Percentiles rank a stretch among this genome's conserved stretches.
phyloP scores from a whole-genome alignment of 2,329 filamentous ascomycete genomes.

The Aspergillus piperis region DNA sequence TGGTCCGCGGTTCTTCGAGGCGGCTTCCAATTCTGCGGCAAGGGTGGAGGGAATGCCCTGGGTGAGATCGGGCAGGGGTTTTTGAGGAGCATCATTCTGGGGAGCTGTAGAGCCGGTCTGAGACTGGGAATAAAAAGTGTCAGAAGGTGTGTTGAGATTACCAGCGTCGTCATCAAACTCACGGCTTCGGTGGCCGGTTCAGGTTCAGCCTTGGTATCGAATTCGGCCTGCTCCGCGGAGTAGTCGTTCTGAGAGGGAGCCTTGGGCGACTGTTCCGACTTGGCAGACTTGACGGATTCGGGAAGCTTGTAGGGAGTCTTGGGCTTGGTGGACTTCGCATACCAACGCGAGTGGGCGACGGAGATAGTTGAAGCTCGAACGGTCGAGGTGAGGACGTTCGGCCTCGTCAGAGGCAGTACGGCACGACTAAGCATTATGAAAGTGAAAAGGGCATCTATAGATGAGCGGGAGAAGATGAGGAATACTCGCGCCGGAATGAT shows the following conservation, averaged over 20 bases:
- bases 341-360: slow-evolving; percentile 40
- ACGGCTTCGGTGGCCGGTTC: slow-evolving; percentile 37
- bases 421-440: slow-evolving; percentile 47
- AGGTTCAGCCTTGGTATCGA: slow-evolving; percentile 37
- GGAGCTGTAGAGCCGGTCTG: slow-evolving; percentile 39
- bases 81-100: slow-evolving; percentile 47
- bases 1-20: slow-evolving; percentile 39
- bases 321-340: slow-evolving; percentile 39
- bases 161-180: slow-evolving; percentile 19
- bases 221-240: slow-evolving; percentile 42
- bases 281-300: slow-evolving; percentile 31
- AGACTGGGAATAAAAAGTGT: slow-evolving; percentile 30
- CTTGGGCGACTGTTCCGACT: slow-evolving; percentile 29
- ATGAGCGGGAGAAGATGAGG: slow-evolving; percentile 12
- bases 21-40: slow-evolving; percentile 67
- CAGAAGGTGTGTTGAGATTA: slow-evolving; percentile 5
- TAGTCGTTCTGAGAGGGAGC: slow-evolving; percentile 29
- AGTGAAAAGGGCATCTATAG: slow-evolving; percentile 1
- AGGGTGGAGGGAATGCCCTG: slow-evolving; percentile 92
- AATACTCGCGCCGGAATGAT: slow-evolving; percentile 24
- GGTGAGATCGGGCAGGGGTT: slow-evolving; percentile 85
- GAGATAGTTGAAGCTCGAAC: slow-evolving; percentile 37
- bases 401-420: slow-evolving; percentile 48
- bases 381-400: slow-evolving; percentile 39
- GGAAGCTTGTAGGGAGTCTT: slow-evolving; percentile 39